Evolutionary conservation across 306 rosid species (phyloP).

Genomic region (Cajanus cajan): DNA sequence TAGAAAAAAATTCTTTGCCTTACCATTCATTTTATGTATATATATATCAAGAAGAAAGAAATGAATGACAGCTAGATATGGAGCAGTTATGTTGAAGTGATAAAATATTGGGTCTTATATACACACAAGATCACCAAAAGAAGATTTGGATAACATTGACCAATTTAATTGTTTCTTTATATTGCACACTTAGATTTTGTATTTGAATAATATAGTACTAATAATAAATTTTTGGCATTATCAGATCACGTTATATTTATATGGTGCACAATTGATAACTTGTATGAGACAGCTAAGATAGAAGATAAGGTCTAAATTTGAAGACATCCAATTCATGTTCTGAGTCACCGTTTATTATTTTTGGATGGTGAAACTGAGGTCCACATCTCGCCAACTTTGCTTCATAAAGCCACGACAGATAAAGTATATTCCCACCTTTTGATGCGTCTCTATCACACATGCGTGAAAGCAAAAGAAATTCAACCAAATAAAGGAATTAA

Average conservation of each 20-base stretch:
- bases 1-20: not conserved
- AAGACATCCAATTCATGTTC: constrained; percentile 63
- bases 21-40: constrained; percentile 14
- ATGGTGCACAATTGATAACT: constrained; percentile 49
- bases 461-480: not conserved
- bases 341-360: constrained; percentile 41
- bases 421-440: constrained; percentile 43
- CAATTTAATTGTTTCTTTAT: not conserved
- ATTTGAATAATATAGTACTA: too few relatives aligned
- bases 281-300: constrained; percentile 42
- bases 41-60: constrained; percentile 1
- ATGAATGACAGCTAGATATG: not conserved
- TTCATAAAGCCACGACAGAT: constrained; percentile 66
- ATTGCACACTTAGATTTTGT: not conserved
- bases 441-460: not conserved
- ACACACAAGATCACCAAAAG: not conserved
- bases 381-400: constrained; percentile 63
- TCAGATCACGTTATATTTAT: constrained; percentile 43
- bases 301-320: constrained; percentile 73
- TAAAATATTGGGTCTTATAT: not conserved
- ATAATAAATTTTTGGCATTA: constrained; percentile 37
- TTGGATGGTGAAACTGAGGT: constrained; percentile 39
- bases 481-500: not conserved
- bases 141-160: constrained; percentile 30
- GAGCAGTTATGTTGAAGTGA: not conserved